These are phyloP conservation scores for Trichoderma simmonsii DNA, from an alignment of 2,329 filamentous ascomycete genomes.

Conservation along the genomic window DNA sequence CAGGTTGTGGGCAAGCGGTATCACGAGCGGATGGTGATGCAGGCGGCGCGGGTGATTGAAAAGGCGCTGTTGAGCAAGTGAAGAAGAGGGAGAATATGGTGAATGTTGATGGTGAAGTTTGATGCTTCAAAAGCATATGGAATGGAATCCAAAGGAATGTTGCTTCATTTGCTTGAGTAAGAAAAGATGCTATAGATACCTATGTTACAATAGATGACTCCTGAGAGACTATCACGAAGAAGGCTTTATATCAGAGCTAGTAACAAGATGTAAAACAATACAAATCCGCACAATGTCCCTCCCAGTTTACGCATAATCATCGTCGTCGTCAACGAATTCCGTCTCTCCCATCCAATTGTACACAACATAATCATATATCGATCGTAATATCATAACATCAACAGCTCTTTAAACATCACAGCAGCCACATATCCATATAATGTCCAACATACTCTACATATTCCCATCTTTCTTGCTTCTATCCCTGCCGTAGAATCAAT, in stretches of 20 bases:
- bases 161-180: neutral
- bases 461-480: too few relatives aligned
- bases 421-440: neutral
- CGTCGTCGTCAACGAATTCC: neutral
- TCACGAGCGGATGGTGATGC: constrained; percentile 12
- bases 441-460: neutral
- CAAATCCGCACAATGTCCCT: neutral
- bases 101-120: neutral
- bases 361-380: neutral
- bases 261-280: neutral
- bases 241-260: neutral
- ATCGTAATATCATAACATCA: neutral
- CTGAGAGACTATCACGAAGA: neutral
- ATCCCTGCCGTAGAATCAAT: too few relatives aligned
- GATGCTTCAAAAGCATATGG: neutral
- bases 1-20: constrained; percentile 6
- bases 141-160: neutral
- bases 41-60: constrained; percentile 4
- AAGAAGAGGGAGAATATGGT: neutral
- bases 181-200: neutral
- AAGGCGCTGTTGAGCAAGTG: neutral
- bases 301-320: neutral
- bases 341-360: neutral
- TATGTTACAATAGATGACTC: neutral
- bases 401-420: neutral